Percentiles rank a stretch among this genome's conserved stretches.
Evolutionary conservation across 192 early-diverging fungal genomes (phyloP).

Genomic region (Umbelopsis vinacea): DNA sequence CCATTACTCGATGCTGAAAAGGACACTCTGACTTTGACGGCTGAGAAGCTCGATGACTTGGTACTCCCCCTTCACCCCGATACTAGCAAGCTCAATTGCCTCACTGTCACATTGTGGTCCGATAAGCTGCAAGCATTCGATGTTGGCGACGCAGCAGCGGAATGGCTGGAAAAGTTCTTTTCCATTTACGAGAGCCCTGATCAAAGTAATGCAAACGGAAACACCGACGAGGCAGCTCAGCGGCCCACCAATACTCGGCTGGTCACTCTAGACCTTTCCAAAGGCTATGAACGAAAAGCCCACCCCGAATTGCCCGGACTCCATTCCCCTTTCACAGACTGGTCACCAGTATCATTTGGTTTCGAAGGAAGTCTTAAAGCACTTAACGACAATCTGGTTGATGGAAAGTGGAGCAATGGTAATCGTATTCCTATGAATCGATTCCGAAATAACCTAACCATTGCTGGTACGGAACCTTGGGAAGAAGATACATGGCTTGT

Average conservation of each 20-base stretch:
- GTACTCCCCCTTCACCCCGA: conserved; percentile 35
- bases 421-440: conserved; percentile 28
- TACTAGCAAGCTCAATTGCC: conserved; percentile 12
- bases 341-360: conserved; percentile 41
- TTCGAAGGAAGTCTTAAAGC: conserved; percentile 25
- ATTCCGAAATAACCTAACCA: conserved; percentile 40
- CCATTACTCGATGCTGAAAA: conserved; percentile 24
- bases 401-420: conserved; percentile 26
- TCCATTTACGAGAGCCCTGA: conserved; percentile 18
- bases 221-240: neutral
- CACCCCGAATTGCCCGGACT: conserved; percentile 38
- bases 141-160: conserved; percentile 64
- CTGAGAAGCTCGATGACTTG: conserved; percentile 7
- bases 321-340: conserved; percentile 35
- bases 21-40: conserved; percentile 23
- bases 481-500: conserved; percentile 46
- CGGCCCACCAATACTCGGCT: conserved; percentile 2
- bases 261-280: conserved; percentile 25
- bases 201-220: neutral
- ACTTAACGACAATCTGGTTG: conserved; percentile 27
- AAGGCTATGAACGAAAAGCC: conserved; percentile 32
- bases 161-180: conserved; percentile 57
- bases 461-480: conserved; percentile 35
- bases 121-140: conserved; percentile 53
- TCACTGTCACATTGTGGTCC: conserved; percentile 44